These are phyloP conservation scores for Hsuehochloa calcarea DNA, from an alignment of 176 grass and related monocot genomes.

Conservation along the genomic window DNA sequence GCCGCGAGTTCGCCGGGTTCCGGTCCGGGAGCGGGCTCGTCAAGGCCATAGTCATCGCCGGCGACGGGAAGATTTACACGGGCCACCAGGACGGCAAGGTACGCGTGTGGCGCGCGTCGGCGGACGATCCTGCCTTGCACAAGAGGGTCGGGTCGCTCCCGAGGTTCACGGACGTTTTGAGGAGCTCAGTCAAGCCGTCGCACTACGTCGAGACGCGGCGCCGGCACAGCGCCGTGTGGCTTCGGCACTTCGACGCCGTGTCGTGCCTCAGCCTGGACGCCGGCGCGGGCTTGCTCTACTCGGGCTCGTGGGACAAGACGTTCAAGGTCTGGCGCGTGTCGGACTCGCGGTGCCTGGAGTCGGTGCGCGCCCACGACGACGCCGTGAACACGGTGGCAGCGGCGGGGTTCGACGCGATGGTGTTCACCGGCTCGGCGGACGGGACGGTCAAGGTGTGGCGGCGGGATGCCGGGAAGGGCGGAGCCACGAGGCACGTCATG, in stretches of 20 bases:
- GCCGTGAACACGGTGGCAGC: constrained; percentile 68
- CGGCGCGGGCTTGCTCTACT: constrained; percentile 67
- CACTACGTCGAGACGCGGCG: constrained; percentile 54
- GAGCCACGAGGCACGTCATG: constrained; percentile 33
- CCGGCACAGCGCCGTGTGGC: constrained; percentile 36
- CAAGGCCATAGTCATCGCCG: constrained; percentile 61
- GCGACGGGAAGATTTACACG: constrained; percentile 57
- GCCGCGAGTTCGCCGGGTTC: constrained; percentile 53
- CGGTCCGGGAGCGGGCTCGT: constrained; percentile 68
- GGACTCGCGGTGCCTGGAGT: constrained; percentile 84
- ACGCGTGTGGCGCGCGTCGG: constrained; percentile 49
- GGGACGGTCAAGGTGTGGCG: constrained; percentile 79
- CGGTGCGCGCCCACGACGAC: constrained; percentile 61
- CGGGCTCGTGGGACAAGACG: constrained; percentile 73
- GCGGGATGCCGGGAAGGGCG: background rate
- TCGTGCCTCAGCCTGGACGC: constrained; percentile 70
- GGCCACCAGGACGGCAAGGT: constrained; percentile 91
- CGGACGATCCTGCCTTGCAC: constrained; percentile 22
- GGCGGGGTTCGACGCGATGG: constrained; percentile 42
- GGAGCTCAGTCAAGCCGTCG: constrained; percentile 55
- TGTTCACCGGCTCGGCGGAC: constrained; percentile 83
- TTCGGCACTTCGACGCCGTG: constrained; percentile 77
- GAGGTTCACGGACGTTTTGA: constrained; percentile 39
- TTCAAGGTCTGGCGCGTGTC: constrained; percentile 78
- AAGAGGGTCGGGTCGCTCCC: constrained; percentile 62